Evolutionary conservation across 306 rosid species (phyloP), one percentile per base, ranked within the genome.

Genomic region (Hylodesmum podocarpum): DNA sequence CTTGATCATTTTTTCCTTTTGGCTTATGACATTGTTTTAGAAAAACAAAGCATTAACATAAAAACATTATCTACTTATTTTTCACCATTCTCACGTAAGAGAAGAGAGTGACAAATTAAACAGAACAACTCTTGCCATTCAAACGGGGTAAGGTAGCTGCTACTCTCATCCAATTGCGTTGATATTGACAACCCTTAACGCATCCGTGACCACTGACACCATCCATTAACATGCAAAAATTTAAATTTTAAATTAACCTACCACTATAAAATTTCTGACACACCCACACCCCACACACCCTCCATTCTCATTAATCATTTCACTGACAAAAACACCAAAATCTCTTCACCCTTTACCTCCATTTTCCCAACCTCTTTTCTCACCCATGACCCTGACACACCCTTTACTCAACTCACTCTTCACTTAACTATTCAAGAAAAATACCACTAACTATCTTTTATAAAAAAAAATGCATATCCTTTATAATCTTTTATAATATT

Each of bases 141-240:
- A n/a, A n/a, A n/a, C n/a, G n/a, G n/a, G n/a, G n/a, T n/a, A n/a
- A n/a, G n/a, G n/a, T n/a, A n/a, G 63, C 63, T 24, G 34, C 16
- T 29, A n/a, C 18, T 12, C 18, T 11, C 66, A 27, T 13, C 39
- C 2, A 40, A 16, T 31, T 53, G 54, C 75, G 37, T 61, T 49
- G 73, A 55, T 65, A 29, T 57, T 66, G 77, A 80, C 80, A 63
- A 15, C 15, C 67, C 54, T 47, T 44, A 33, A 77, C 57, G 37
- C 28, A 59, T 63, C 85, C 84, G 88, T 87, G 87, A 83, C 78
- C 74, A 76, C 88, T 75, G 82, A 75, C 82, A 58, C 21, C 3
- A 31, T 46, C 69, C 58, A 66, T 63, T 39, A 74, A 79, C 41
- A 27, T n/a, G 61, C 44, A 25, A 71, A 50, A 0, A 11, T n/a